Conservation (phyloP, 192 early-diverging fungal genomes). For the Linnemannia elongata region DNA sequence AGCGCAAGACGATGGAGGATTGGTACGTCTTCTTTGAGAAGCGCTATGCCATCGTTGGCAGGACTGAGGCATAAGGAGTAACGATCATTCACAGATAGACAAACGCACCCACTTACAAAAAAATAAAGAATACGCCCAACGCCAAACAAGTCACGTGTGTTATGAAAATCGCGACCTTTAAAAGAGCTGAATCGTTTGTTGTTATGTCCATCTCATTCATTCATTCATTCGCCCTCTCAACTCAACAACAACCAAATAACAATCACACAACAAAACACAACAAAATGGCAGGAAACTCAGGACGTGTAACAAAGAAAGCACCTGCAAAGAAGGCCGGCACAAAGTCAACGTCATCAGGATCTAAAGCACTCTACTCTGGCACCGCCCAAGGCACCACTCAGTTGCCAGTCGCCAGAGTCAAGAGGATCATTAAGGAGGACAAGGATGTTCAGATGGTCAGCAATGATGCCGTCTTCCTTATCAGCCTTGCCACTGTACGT, state of each 20-base stretch:
- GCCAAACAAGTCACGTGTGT: background rate
- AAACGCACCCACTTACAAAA: background rate
- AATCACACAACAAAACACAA: background rate
- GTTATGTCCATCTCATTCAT: background rate
- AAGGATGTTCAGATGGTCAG: conserved; percentile 78
- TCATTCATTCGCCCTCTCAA: background rate
- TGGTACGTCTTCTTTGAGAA: conserved; percentile 79
- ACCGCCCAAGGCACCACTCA: conserved; percentile 62
- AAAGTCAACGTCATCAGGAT: conserved; percentile 10
- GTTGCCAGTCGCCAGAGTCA: conserved; percentile 76
- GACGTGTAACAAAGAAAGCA: conserved; percentile 42
- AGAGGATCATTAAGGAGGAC: conserved; percentile 83
- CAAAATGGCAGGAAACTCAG: conserved; percentile 24
- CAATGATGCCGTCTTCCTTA: conserved; percentile 75
- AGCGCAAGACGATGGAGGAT: conserved; percentile 78
- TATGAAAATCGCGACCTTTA: background rate
- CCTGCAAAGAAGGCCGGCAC: conserved; percentile 5
- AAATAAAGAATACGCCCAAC: background rate
- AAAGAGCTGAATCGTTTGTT: background rate
- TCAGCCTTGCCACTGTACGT: conserved; percentile 74
- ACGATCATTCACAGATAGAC: background rate
- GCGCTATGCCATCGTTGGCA: conserved; percentile 81
- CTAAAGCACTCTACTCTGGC: conserved; percentile 18
- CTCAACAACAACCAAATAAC: background rate
- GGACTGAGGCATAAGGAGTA: conserved; percentile 23